Conservation (phyloP, 768 basidiomycete genomes). For the Suillus decipiens region DNA sequence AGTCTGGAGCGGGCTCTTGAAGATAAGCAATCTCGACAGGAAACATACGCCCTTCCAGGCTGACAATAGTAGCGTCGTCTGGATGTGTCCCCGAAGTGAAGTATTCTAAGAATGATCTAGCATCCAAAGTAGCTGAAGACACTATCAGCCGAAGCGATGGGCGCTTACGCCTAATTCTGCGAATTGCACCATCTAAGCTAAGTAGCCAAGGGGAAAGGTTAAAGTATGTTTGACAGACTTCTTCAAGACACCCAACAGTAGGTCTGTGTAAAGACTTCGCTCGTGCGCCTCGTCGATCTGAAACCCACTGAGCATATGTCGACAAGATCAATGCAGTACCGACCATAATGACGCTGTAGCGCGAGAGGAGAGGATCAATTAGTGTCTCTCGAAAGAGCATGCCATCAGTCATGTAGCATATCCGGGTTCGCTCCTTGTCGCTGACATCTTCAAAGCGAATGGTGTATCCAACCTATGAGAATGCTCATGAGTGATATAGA, state of each 20-base stretch:
- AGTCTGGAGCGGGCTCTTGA: constrained; percentile 74
- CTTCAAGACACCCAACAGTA: constrained; percentile 88
- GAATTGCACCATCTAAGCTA: constrained; percentile 9
- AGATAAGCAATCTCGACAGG: constrained; percentile 94
- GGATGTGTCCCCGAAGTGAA: constrained; percentile 68
- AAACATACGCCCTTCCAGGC: constrained; percentile 91
- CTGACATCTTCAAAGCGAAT: constrained; percentile 97
- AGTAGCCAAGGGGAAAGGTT: constrained; percentile 5
- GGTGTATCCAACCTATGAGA: constrained; percentile 86
- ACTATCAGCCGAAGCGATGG: constrained; percentile 89
- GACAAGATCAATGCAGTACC: constrained; percentile 18
- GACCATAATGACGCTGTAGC: constrained; percentile 96
- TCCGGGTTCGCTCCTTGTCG: constrained; percentile 79
- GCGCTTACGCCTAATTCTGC: constrained; percentile 88
- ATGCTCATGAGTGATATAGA: constrained; percentile 24
- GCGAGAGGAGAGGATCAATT: constrained; percentile 87
- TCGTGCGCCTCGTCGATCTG: constrained; percentile 99
- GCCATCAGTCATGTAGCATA: constrained; percentile 97
- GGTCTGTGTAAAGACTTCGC: constrained; percentile 92
- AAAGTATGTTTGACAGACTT: constrained; percentile 55
- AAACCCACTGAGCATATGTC: constrained; percentile 1
- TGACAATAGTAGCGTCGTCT: constrained; percentile 80
- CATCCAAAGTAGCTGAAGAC: constrained; percentile 96
- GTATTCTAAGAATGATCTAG: constrained; percentile 84
- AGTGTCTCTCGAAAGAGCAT: constrained; percentile 96